These are phyloP conservation scores for Talaromyces stipitatus DNA, from an alignment of 495 filamentous ascomycete species.

Conservation along the genomic window DNA sequence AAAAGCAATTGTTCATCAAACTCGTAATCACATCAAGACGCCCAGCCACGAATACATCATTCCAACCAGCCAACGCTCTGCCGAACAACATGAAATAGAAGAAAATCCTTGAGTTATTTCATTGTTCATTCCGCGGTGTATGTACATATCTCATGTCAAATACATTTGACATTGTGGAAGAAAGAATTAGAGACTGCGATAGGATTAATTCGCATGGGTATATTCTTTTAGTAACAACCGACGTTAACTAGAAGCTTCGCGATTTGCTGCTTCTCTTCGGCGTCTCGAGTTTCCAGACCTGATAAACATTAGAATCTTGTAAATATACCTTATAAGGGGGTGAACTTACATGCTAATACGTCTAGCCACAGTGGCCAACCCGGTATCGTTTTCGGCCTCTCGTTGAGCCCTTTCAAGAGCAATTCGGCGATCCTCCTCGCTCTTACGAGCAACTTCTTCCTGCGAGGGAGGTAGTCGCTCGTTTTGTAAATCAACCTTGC, in stretches of 20 bases:
- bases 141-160: conserved; percentile 3
- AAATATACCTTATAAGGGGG: background rate
- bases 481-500: conserved; percentile 96
- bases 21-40: background rate
- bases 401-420: conserved; percentile 75
- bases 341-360: conserved; percentile 88
- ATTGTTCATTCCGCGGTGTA: conserved; percentile 6
- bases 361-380: conserved; percentile 74
- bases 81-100: background rate
- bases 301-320: background rate
- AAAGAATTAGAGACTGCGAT: background rate
- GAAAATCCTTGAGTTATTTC: conserved; percentile 1
- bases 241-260: conserved; percentile 1
- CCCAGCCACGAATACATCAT: background rate
- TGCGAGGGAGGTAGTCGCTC: conserved; percentile 87
- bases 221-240: background rate
- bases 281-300: conserved; percentile 35
- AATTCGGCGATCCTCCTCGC: conserved; percentile 67
- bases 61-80: background rate
- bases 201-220: background rate
- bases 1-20: background rate
- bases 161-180: background rate
- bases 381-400: conserved; percentile 87
- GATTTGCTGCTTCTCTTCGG: conserved; percentile 11
- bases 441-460: conserved; percentile 78